Conservation (phyloP, 768 basidiomycete genomes). For the Suillus decipiens region DNA sequence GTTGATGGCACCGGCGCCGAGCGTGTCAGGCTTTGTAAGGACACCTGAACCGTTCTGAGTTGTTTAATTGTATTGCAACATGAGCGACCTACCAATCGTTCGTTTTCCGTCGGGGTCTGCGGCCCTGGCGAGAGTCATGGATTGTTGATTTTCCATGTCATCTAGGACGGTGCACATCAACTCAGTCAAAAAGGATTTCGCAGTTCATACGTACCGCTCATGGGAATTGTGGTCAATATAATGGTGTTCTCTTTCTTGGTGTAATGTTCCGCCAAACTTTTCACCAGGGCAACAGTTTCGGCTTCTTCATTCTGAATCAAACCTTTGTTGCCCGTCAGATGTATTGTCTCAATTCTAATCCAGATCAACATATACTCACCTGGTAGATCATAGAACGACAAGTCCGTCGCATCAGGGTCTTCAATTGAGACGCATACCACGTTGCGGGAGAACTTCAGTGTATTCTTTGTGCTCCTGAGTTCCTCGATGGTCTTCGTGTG, state of each 20-base stretch:
- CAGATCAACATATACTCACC: constrained; percentile 23
- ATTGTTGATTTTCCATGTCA: constrained; percentile 62
- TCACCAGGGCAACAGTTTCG: constrained; percentile 45
- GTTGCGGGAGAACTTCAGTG: constrained; percentile 40
- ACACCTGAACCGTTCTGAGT: constrained; percentile 40
- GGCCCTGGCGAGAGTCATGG: constrained; percentile 46
- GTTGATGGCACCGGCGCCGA: constrained; percentile 39
- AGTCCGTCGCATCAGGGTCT: constrained; percentile 39
- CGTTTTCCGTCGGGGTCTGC: constrained; percentile 48
- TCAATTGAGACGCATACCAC: constrained; percentile 43
- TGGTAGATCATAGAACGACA: constrained; percentile 43
- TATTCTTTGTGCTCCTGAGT: constrained; percentile 16
- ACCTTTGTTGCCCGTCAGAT: constrained; percentile 31
- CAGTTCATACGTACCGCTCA: constrained; percentile 42
- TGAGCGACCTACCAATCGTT: constrained; percentile 48
- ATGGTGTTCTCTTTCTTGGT: constrained; percentile 50
- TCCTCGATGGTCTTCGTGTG: constrained; percentile 13
- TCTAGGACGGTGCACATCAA: constrained; percentile 33
- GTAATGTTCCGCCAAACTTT: constrained; percentile 49
- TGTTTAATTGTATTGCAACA: background rate
- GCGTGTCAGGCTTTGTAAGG: constrained; percentile 55
- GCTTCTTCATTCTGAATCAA: constrained; percentile 51
- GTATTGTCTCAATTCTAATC: background rate
- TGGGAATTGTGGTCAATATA: constrained; percentile 54
- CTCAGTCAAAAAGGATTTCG: background rate